Conservation (phyloP, 805 yeast genomes). For the Saccharomycopsis guyanensis region DNA sequence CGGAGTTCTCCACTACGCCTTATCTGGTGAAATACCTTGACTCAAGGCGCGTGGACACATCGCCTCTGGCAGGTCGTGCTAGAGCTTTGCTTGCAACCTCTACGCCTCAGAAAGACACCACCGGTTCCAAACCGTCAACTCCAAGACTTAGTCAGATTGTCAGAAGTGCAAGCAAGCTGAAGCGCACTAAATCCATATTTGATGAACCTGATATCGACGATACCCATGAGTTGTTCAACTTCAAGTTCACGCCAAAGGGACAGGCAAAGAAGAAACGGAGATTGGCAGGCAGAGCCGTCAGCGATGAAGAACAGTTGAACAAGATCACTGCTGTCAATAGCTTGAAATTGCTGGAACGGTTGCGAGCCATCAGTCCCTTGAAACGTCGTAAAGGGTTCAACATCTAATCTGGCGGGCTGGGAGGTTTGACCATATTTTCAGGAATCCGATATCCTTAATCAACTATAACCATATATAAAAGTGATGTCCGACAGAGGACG, state of each 20-base stretch:
- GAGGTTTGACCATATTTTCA: no score
- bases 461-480: no score
- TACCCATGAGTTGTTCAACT: not conserved
- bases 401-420: no score
- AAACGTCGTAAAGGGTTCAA: slow-evolving; percentile 1
- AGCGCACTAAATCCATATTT: slow-evolving; percentile 1
- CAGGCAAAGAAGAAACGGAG: not conserved
- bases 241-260: not conserved
- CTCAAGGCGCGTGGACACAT: no score
- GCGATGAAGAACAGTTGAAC: not conserved
- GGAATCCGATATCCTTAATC: no score
- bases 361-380: slow-evolving; percentile 15
- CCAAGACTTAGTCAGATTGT: not conserved
- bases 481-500: no score
- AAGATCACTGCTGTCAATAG: not conserved
- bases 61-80: no score
- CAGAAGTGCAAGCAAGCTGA: not conserved
- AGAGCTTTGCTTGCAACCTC: no score
- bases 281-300: not conserved
- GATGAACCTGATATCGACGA: slow-evolving; percentile 12
- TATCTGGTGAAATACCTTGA: slow-evolving; percentile 13
- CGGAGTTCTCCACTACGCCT: slow-evolving; percentile 17
- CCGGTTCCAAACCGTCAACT: not conserved
- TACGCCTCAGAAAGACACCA: no score
- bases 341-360: slow-evolving; percentile 4